phyloP scores from a whole-genome alignment of 129 eudicot genomes.

The Deinandra increscens region DNA sequence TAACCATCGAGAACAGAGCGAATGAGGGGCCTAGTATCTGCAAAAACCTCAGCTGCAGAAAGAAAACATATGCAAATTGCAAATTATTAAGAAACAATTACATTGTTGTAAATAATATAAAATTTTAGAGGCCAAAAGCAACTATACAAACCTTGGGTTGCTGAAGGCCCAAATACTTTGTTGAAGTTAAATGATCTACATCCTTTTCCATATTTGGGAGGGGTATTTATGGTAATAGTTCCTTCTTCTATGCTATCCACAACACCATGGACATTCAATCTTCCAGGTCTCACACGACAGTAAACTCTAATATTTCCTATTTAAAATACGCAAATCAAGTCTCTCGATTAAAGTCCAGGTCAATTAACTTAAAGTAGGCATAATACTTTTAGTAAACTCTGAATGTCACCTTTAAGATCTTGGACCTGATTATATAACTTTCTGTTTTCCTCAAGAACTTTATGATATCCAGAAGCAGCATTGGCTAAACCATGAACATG shows the following conservation, averaged over 20 bases:
- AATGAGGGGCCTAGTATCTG: constrained; percentile 82
- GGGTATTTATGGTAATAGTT: constrained; percentile 63
- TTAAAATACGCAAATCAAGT: constrained; percentile 7
- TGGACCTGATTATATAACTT: constrained; percentile 95
- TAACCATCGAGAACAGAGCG: constrained; percentile 98
- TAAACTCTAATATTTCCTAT: constrained; percentile 94
- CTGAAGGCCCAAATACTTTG: constrained; percentile 91
- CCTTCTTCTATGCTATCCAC: constrained; percentile 93
- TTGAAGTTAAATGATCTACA: constrained; percentile 77
- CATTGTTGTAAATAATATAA: constrained; percentile 1
- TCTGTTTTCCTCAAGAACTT: constrained; percentile 91
- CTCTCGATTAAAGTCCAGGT: constrained; percentile 2
- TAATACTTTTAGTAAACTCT: constrained; percentile 15
- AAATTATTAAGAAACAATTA: constrained; percentile 6
- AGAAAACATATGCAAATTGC: neutral
- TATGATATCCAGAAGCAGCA: constrained; percentile 98
- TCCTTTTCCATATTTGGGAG: constrained; percentile 90
- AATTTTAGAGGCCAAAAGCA: constrained; percentile 7
- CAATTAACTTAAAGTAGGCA: neutral
- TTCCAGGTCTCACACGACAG: constrained; percentile 93
- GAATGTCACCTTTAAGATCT: constrained; percentile 79
- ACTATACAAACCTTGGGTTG: constrained; percentile 73
- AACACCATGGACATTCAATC: constrained; percentile 43
- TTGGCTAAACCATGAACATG: constrained; percentile 82
- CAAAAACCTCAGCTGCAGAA: constrained; percentile 84